These are phyloP conservation scores for Blepharisma stoltei DNA, from an alignment of 73 alveolate species.

Conservation along the genomic window DNA sequence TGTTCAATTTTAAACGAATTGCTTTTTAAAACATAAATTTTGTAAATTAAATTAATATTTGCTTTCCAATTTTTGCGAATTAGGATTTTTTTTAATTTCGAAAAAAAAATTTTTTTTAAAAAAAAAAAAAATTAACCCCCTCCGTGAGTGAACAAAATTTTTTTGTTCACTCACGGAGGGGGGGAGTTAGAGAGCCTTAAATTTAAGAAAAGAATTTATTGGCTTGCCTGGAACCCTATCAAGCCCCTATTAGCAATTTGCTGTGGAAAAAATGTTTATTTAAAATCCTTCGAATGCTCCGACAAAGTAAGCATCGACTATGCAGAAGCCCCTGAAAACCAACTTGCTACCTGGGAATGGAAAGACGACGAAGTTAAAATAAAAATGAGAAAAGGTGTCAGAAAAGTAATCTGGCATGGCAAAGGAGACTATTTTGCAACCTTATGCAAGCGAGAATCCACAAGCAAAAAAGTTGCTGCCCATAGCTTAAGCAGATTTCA, in stretches of 20 bases:
- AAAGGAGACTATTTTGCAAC: slow-evolving; percentile 97
- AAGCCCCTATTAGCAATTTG: slow-evolving; percentile 8
- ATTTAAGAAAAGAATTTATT: slow-evolving; percentile 30
- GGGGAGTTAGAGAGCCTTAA: background rate
- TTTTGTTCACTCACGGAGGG: too few relatives aligned
- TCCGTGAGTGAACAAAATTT: too few relatives aligned
- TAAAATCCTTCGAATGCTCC: slow-evolving; percentile 35
- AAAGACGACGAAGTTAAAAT: slow-evolving; percentile 31
- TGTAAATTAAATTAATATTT: too few relatives aligned
- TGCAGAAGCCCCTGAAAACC: slow-evolving; percentile 16
- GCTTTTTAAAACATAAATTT: too few relatives aligned
- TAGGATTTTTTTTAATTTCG: too few relatives aligned
- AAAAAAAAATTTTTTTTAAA: too few relatives aligned
- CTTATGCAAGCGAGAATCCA: slow-evolving; percentile 73
- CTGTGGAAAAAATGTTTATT: slow-evolving; percentile 6
- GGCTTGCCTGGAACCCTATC: slow-evolving; percentile 27
- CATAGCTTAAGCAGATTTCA: slow-evolving; percentile 87
- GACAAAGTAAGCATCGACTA: slow-evolving; percentile 19
- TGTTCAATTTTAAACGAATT: too few relatives aligned
- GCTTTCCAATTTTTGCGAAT: too few relatives aligned
- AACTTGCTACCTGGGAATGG: slow-evolving; percentile 33
- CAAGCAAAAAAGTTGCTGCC: slow-evolving; percentile 75
- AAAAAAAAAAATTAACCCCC: too few relatives aligned
- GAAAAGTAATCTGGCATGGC: slow-evolving; percentile 64
- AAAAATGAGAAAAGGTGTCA: slow-evolving; percentile 42